These are phyloP conservation scores for Moesziomyces antarcticus DNA, from an alignment of 1,284 basidiomycete genomes.

Conservation along the genomic window DNA sequence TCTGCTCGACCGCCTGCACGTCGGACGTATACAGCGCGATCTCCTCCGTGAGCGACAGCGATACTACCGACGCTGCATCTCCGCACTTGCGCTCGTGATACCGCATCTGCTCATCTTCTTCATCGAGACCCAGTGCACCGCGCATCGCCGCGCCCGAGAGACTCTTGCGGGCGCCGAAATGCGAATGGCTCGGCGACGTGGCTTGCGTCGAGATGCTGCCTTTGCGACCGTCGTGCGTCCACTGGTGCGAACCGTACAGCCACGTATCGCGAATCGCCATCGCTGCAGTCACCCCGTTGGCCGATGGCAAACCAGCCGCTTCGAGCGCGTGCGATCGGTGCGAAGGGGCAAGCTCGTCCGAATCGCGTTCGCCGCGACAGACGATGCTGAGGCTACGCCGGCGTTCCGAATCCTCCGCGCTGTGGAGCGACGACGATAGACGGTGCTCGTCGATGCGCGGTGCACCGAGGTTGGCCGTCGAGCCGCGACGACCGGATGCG, in stretches of 20 bases:
- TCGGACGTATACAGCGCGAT: conserved; percentile 39
- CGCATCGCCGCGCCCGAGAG: conserved; percentile 1
- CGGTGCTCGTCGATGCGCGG: conserved; percentile 11
- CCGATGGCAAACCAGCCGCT: background rate
- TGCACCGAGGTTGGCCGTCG: background rate
- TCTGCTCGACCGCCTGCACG: conserved; percentile 11
- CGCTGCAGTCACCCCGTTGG: conserved; percentile 11
- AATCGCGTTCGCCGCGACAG: conserved; percentile 19
- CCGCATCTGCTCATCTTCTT: conserved; percentile 10
- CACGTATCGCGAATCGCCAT: conserved; percentile 42
- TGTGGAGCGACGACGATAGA: background rate
- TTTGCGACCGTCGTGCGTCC: conserved; percentile 16
- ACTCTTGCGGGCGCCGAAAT: conserved; percentile 3
- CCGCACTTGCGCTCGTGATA: background rate
- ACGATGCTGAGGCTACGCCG: conserved; percentile 27
- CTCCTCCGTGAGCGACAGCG: conserved; percentile 36
- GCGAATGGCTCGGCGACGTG: conserved; percentile 6
- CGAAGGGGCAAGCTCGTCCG: conserved; percentile 4
- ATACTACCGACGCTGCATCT: conserved; percentile 16
- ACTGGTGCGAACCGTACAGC: conserved; percentile 27
- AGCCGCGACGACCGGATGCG: background rate
- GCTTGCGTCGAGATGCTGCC: conserved; percentile 18
- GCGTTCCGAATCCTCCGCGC: background rate
- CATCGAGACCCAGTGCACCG: conserved; percentile 14
- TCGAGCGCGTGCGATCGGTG: background rate